A percentile compares a stretch with the other conserved stretches of the same genome.
Conservation (phyloP, 345 rosid species). For the Corymbia maculata region DNA sequence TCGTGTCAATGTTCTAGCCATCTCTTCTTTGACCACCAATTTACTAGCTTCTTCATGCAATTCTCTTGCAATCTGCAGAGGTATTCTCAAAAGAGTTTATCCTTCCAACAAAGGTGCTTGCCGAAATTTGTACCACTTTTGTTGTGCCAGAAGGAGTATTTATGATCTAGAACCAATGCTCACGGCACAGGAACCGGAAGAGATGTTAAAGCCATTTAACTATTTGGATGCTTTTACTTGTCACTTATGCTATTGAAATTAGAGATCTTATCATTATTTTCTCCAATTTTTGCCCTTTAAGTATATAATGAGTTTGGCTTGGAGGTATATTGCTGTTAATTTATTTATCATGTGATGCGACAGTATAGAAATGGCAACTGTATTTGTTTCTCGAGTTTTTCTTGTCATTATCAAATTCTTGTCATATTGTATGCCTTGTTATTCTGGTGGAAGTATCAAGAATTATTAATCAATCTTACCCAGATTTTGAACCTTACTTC, state of each 20-base stretch:
- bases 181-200: conserved; percentile 51
- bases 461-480: background rate
- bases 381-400: background rate
- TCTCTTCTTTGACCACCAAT: background rate
- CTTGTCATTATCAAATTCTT: background rate
- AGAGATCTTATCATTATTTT: background rate
- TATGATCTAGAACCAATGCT: conserved; percentile 58
- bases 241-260: conserved; percentile 60
- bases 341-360: background rate
- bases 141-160: conserved; percentile 34
- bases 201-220: conserved; percentile 62
- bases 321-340: background rate
- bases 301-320: background rate
- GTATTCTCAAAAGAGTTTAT: conserved; percentile 62
- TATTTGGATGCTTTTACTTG: conserved; percentile 67
- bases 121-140: conserved; percentile 51
- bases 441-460: background rate
- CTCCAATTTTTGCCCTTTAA: background rate
- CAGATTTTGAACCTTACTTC: background rate
- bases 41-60: background rate
- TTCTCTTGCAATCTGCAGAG: conserved; percentile 27
- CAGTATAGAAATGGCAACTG: background rate
- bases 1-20: background rate
- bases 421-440: background rate
- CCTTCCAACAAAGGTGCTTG: conserved; percentile 85